Percentiles rank a stretch among this genome's conserved stretches.
phyloP scores from a whole-genome alignment of 805 yeast species.

The Wickerhamomyces xylosicus region DNA sequence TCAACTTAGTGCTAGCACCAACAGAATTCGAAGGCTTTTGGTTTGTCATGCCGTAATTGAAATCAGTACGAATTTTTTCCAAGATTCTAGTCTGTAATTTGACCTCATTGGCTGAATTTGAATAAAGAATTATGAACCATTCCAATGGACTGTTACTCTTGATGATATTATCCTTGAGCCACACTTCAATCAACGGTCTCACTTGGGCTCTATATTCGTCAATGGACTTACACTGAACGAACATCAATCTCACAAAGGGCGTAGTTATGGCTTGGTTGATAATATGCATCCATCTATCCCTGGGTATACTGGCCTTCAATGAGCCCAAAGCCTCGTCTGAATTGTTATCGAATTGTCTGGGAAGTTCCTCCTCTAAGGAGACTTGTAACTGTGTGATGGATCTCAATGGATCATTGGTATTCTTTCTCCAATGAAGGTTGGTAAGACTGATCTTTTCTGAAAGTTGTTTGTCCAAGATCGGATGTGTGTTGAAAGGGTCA shows the following conservation, averaged over 20 bases:
- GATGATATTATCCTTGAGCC: constrained; percentile 45
- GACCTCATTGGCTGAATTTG: constrained; percentile 27
- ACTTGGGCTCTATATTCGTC: constrained; percentile 74
- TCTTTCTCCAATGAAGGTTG: constrained; percentile 60
- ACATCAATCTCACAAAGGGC: constrained; percentile 57
- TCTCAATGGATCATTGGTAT: constrained; percentile 40
- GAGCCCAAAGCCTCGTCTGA: too few relatives aligned
- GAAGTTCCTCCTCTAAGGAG: constrained; percentile 46
- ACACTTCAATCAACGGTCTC: constrained; percentile 72
- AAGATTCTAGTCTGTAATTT: constrained; percentile 35
- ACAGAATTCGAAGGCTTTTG: constrained; percentile 11
- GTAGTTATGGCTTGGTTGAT: constrained; percentile 11
- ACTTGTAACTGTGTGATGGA: constrained; percentile 54
- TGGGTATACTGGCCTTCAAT: background rate
- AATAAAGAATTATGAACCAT: constrained; percentile 50
- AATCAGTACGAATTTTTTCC: constrained; percentile 48
- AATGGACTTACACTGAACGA: constrained; percentile 52
- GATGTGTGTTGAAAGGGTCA: constrained; percentile 62
- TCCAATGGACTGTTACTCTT: constrained; percentile 37
- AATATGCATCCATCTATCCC: background rate
- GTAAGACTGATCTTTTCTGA: constrained; percentile 41
- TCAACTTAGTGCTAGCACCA: background rate
- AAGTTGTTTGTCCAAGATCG: constrained; percentile 31
- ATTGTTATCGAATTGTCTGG: constrained; percentile 21
- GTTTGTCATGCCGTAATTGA: constrained; percentile 17